Evolutionary conservation across 1,139 yeast genomes (phyloP), one percentile per base, ranked within the genome.

Genomic region (Taphrina confusa): DNA sequence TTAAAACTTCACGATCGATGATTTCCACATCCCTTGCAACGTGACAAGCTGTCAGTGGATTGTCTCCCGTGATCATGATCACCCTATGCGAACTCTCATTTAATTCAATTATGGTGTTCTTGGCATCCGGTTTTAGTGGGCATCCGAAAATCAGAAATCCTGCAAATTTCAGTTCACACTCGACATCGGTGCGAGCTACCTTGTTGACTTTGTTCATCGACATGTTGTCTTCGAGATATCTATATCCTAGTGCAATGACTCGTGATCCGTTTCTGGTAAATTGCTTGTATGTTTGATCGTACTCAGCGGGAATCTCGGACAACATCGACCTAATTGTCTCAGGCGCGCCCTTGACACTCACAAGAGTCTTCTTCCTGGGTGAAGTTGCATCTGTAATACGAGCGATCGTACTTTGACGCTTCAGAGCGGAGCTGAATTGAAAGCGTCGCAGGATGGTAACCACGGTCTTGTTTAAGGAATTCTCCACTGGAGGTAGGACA

Each of bases 331-430:
- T 84, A 68, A 92, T 82, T 31, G 97, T 92, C 76, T 92, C 99
- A n/a, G 99, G 99, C 1, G 99, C 99, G 78, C 99, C 99, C 74
- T 94, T 94, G 47, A 85, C 96, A 67, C 96, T 86, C 55, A 91
- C 94, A 67, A 90, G 79, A 65, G 82, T 74, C 66, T 85, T 81
- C 52, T 64, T 64, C 52, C 77, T 77, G 55, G 82, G 75, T 11
- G 40, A 30, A n/a, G 44, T 27, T 14, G 49, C n/a, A 11, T 14
- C 22, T 65, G 77, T 79, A 57, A 83, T 76, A 47, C 77, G 74
- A n/a, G 97, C 87, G 68, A 92, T 82, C 50, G 95, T 81, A n/a
- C 97, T 82, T 9, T 97, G 91, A 75, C 99, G 85, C 74, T 94
- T 92, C 72, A 92, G 80, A 57, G 96, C 90, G 62, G 97, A 91